Evolutionary conservation across 2,329 filamentous ascomycete genomes (phyloP), one percentile per base, ranked within the genome.

Genomic region (Diaporthe sp.): DNA sequence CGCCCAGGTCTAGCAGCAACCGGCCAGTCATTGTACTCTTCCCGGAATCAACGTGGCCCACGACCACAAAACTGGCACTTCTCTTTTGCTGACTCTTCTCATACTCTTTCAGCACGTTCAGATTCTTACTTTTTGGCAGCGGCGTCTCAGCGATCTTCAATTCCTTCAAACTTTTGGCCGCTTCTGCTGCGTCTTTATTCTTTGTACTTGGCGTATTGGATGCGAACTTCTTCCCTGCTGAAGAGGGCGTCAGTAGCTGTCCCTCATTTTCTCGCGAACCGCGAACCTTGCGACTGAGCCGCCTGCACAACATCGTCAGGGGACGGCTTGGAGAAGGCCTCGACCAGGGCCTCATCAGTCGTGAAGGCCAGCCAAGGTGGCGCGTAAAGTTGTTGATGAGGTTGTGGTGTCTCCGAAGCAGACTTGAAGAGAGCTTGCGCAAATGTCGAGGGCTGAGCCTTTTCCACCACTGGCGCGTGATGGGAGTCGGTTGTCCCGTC

Each of bases 11-110:
- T 57, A 96, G 92, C 7, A 99, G 87, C 39, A 99, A 85, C n/a
- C 97, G 92, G 0, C 96, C 97, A 96, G 99, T 98, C 51, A 99
- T 89, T 8, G 97, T 99, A 83, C 95, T 98, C 85, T 99, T 99
- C 71, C 97, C 97, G 71, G 97, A 96, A 83, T 99, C 97, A 73
- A 99, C 97, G 83, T 99, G 97, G 96, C 94, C 95, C 79, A 98
- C 95, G 46, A 98, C 96, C 10, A 98, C 95, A 84, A 98, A 98
- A 82, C 95, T 98, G 57, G 94, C 93, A 72, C 92, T 93, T 79
- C 93, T 94, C 85, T 98, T 98, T 79, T 89, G 89, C 72, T 92
- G 90, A 71, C 91, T 90, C 78, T 93, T 95, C 80, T 93, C 90
- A 81, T 94, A 96, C 82, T 98, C 96, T 62, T 92, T 91, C 46